Percentiles rank a stretch among this genome's conserved stretches.
phyloP scores from a whole-genome alignment of 345 rosid genomes.

The Eucalyptus erythrocorys region DNA sequence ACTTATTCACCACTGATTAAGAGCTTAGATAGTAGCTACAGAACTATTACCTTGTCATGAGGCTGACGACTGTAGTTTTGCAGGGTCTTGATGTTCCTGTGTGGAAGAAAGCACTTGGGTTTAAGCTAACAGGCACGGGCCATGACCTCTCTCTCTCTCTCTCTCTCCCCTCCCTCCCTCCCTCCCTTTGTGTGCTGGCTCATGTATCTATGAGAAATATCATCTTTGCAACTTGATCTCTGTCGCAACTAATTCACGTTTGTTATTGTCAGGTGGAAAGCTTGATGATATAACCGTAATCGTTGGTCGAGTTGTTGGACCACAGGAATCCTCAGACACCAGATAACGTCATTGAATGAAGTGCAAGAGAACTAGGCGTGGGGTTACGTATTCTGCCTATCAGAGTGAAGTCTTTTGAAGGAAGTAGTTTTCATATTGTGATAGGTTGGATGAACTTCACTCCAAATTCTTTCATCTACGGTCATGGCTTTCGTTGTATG shows the following conservation, averaged over 20 bases:
- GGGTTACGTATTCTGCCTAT: background rate
- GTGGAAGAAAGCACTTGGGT: slow-evolving; percentile 82
- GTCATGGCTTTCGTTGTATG: background rate
- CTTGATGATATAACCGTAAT: slow-evolving; percentile 83
- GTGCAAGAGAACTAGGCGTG: background rate
- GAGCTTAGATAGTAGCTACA: background rate
- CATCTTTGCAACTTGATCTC: background rate
- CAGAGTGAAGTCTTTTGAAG: background rate
- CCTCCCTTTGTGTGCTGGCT: background rate
- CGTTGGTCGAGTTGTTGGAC: slow-evolving; percentile 40
- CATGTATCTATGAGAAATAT: background rate
- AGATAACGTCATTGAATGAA: background rate
- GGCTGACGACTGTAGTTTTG: background rate
- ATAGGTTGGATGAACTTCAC: background rate
- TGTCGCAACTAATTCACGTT: background rate
- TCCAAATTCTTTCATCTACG: background rate
- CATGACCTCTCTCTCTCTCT: background rate
- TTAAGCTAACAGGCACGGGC: slow-evolving; percentile 56
- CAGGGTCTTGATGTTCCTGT: slow-evolving; percentile 77
- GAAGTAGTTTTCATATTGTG: background rate
- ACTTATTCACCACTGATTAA: background rate
- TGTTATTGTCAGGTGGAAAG: slow-evolving; percentile 62
- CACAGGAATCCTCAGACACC: background rate
- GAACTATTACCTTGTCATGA: background rate
- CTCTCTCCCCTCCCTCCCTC: background rate